These are phyloP conservation scores for Yarrowia alimentaria DNA, from an alignment of 805 yeast genomes.

Conservation along the genomic window DNA sequence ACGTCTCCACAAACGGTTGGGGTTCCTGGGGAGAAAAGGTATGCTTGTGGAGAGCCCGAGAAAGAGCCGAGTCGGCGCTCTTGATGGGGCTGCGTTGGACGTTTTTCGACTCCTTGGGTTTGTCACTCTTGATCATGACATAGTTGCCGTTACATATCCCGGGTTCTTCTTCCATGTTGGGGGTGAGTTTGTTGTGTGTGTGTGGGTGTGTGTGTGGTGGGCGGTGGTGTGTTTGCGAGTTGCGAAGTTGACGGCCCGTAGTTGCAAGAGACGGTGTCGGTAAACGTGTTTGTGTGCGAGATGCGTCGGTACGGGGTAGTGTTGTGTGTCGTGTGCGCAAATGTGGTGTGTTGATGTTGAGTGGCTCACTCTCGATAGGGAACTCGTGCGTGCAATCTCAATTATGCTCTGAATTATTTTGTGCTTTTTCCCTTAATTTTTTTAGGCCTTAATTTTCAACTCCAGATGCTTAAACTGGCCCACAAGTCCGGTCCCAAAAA, in stretches of 20 bases:
- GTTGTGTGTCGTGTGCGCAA: slow-evolving; percentile 2
- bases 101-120: slow-evolving; percentile 19
- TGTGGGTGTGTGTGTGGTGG: background rate
- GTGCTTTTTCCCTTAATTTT: slow-evolving; percentile 26
- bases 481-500: slow-evolving; percentile 23
- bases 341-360: slow-evolving; percentile 1
- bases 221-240: slow-evolving; percentile 8
- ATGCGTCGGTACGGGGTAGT: background rate
- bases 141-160: slow-evolving; percentile 27
- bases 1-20: slow-evolving; percentile 14
- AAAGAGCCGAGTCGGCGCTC: slow-evolving; percentile 18
- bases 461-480: background rate
- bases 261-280: no score
- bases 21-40: slow-evolving; percentile 22
- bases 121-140: slow-evolving; percentile 26
- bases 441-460: slow-evolving; percentile 8
- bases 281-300: background rate
- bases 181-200: background rate
- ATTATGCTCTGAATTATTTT: slow-evolving; percentile 26
- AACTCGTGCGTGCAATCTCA: slow-evolving; percentile 25
- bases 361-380: slow-evolving; percentile 25
- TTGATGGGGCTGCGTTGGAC: slow-evolving; percentile 24
- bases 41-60: slow-evolving; percentile 27
- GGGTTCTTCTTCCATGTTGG: slow-evolving; percentile 25
- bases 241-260: no score